These are phyloP conservation scores for Elsinoe arachidis DNA, from an alignment of 2,329 filamentous ascomycete species.

Conservation along the genomic window DNA sequence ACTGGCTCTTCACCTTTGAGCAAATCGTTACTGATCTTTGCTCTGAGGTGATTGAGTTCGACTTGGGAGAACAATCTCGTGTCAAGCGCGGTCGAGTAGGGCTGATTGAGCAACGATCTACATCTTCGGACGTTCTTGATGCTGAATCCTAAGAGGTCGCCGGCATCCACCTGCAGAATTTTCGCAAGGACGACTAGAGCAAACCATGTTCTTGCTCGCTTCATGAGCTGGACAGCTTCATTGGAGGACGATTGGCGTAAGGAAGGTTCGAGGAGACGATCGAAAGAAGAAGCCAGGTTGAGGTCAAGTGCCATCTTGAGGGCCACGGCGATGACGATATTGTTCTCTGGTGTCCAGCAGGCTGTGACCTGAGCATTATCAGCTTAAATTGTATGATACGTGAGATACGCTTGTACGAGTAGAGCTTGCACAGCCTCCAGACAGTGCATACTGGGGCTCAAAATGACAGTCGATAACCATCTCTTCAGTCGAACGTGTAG, in stretches of 20 bases:
- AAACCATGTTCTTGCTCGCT: neutral
- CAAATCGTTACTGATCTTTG: neutral
- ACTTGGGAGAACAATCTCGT: neutral
- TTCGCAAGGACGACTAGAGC: neutral
- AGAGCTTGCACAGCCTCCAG: constrained; percentile 1
- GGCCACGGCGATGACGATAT: neutral
- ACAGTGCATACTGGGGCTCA: neutral
- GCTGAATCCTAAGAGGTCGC: neutral
- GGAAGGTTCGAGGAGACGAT: neutral
- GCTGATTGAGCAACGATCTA: neutral
- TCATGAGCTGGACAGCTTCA: neutral
- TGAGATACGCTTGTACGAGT: neutral
- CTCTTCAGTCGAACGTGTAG: neutral
- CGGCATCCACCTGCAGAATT: neutral
- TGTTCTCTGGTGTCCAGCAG: neutral
- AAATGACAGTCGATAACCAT: neutral
- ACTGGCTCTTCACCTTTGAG: neutral
- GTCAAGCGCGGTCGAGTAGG: neutral
- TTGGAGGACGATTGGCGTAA: neutral
- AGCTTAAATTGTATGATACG: too few species aligned
- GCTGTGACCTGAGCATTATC: neutral
- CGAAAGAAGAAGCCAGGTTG: neutral
- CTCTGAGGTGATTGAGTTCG: neutral
- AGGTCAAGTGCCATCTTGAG: neutral
- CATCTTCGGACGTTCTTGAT: neutral